Base-by-base conservation (phyloP, 2,329 filamentous ascomycete species). In the Biscogniauxia marginata region DNA sequence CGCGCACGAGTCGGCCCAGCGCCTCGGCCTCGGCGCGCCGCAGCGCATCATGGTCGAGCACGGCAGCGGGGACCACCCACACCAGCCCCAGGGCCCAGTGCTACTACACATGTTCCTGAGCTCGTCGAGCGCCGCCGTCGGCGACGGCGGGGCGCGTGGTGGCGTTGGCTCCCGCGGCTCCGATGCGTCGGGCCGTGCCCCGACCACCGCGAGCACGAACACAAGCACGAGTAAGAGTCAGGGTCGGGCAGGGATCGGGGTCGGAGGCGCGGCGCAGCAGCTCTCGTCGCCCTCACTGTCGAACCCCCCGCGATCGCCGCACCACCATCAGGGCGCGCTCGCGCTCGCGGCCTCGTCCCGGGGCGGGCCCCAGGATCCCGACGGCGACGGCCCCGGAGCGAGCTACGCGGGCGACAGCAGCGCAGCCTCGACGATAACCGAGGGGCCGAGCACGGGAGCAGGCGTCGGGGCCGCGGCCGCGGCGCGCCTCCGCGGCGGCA, bases 31-130 rank as follows among this genome's bases (percentile, higher is more conserved):
- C 46, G 84, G 84, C 61, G 65, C 67, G 6, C 80, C 83, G 2
- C 75, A 81, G 65, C 80, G 83, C 68, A 77, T 86, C 60, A 80
- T 86, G 70, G 78, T 86, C 66, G 83, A 86, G 67, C 81, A 82
- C 66, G 73, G 34, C 0, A 64, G 62, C 48, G 57, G 62, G 3
- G 75, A 74, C 0, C 71, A 74, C 7, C 53, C 75, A 3, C 52
- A 75, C 6, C 59, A 75, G 3, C 70, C 67, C n/a, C 30, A 39
- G 30, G 75, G 74, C 0, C 71, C 74, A 6, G 54, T 75, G 4
- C 52, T 75, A 4, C 59, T 75, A 3, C 70, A 68, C 16, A 62
- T 66, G 8, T 67, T 65, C 58, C 43, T 69, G 7, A 64, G 53
- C 56, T 50, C 64, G 18, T 7, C 49, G 11, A 22, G 45, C 47